phyloP scores from a whole-genome alignment of 108 stramenopile species.

The Nitzschia putrida region DNA sequence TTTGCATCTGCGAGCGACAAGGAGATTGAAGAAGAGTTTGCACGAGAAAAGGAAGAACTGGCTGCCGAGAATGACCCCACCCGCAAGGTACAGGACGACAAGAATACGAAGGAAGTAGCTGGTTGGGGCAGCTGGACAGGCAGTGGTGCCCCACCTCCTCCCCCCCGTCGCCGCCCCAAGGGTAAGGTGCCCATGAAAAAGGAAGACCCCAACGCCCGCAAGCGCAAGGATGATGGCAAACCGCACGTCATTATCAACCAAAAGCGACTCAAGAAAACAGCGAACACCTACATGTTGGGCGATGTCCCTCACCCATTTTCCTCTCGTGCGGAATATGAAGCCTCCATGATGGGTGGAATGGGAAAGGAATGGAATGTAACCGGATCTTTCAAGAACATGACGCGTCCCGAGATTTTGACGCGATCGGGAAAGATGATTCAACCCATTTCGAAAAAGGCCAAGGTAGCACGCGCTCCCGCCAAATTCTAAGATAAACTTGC shows the following conservation, averaged over 20 bases:
- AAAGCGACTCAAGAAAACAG: slow-evolving; percentile 86
- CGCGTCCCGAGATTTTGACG: slow-evolving; percentile 86
- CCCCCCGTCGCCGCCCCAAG: slow-evolving; percentile 47
- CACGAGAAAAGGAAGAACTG: slow-evolving; percentile 83
- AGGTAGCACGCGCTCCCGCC: slow-evolving; percentile 61
- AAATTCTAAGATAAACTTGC: slow-evolving; percentile 59
- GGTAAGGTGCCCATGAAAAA: slow-evolving; percentile 59
- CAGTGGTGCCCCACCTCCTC: slow-evolving; percentile 73
- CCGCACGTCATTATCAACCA: slow-evolving; percentile 92
- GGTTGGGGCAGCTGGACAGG: slow-evolving; percentile 94
- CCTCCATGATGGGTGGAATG: slow-evolving; percentile 87
- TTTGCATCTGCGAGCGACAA: slow-evolving; percentile 85
- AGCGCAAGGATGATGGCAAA: slow-evolving; percentile 78
- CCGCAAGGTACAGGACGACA: slow-evolving; percentile 51
- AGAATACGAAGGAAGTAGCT: slow-evolving; percentile 45
- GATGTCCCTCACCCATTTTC: slow-evolving; percentile 96
- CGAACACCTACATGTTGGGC: slow-evolving; percentile 78
- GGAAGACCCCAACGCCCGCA: slow-evolving; percentile 41
- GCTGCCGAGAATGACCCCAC: slow-evolving; percentile 76
- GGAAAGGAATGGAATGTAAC: slow-evolving; percentile 96
- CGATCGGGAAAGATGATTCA: slow-evolving; percentile 92
- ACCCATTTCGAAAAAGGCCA: slow-evolving; percentile 85
- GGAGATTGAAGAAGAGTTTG: slow-evolving; percentile 88
- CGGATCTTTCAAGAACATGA: slow-evolving; percentile 80
- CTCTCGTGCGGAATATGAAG: slow-evolving; percentile 93